Evolutionary conservation across 805 yeast species (phyloP).

Genomic region (Candida caryicola): DNA sequence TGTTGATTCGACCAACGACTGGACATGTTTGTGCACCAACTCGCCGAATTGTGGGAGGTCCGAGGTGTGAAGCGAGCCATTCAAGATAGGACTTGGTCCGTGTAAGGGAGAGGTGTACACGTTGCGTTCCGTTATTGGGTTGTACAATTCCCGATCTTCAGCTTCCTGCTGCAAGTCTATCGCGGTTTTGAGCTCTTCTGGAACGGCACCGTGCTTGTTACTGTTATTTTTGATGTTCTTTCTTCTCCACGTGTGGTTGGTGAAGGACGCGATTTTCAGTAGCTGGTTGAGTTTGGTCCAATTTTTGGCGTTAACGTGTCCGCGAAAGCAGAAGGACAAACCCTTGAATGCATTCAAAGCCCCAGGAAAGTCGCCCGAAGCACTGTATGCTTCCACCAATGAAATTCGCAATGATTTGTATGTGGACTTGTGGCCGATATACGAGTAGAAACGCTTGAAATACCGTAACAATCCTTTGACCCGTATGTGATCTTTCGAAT

Average conservation of each 20-base stretch:
- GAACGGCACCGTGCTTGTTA: neutral
- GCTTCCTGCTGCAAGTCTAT: slow-evolving; percentile 10
- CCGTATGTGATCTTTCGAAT: slow-evolving; percentile 22
- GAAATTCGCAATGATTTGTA: slow-evolving; percentile 27
- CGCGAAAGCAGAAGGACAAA: slow-evolving; percentile 17
- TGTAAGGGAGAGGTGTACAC: slow-evolving; percentile 21
- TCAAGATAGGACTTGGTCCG: slow-evolving; percentile 23
- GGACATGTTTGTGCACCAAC: slow-evolving; percentile 18
- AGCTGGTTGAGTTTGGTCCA: slow-evolving; percentile 9
- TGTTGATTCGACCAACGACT: slow-evolving; percentile 1
- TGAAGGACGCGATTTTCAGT: slow-evolving; percentile 13
- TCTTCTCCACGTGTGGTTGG: slow-evolving; percentile 22
- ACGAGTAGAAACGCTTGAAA: slow-evolving; percentile 39
- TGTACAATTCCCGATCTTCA: slow-evolving; percentile 11
- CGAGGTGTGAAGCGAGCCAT: slow-evolving; percentile 22
- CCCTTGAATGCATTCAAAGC: slow-evolving; percentile 25
- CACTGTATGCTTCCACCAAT: slow-evolving; percentile 31
- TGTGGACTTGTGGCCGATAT: slow-evolving; percentile 24
- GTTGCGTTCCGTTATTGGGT: slow-evolving; percentile 27
- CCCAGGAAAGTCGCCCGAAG: slow-evolving; percentile 15
- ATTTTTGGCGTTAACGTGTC: slow-evolving; percentile 16
- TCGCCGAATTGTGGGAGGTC: slow-evolving; percentile 33
- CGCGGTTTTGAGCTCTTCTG: slow-evolving; percentile 6
- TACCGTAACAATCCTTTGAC: slow-evolving; percentile 31
- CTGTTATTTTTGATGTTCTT: slow-evolving; percentile 19